Base-by-base conservation (phyloP, 2,329 filamentous ascomycete species). In the Colletotrichum sp. region DNA sequence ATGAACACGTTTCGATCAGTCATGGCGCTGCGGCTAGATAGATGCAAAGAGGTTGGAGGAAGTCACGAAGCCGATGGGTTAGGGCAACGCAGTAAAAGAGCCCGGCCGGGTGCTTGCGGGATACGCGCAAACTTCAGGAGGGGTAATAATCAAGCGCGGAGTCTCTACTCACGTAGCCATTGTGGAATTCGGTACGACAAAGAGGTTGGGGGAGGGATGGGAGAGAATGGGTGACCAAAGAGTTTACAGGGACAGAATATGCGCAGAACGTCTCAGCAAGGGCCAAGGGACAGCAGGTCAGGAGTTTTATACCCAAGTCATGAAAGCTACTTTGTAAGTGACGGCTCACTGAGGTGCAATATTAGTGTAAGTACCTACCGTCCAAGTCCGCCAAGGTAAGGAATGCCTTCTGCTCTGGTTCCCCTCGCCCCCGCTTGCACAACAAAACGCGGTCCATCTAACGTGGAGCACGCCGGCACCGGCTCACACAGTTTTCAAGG, bases 121-220 rank as follows among this genome's bases (percentile, higher is more conserved):
- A 34, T 67, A 18, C 31, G 7, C 9, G 15, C 9, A 47, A 38
- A 55, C 8, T 34, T 27, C 24, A 16, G 55, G 38, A 65, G 67
- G 67, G 69, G 47, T 13, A 27, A 29, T 31, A 13, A 18, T 8
- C 18, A 33, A n/a, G 34, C 11, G 24, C 12, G 11, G 34, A 18
- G 9, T n/a, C 9, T 34, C 38, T 43, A 70, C 74, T 76, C 59
- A 76, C 81, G 80, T 81, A 59, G 81, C 81, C 81, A 82, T 82
- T 16, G 18, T 67, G 43, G 34, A 38, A 36, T 27, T 62, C 27
- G 9, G 57, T 18, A n/a, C 11, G 3, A n/a, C 27, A 18, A 59
- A n/a, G 27, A 58, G n/a, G 24, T 31, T 16, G 24, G 29, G 57
- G 31, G 18, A n/a, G 16, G 29, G 33, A 21, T 24, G 11, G 11